These are phyloP conservation scores for Apophysomyces variabilis DNA, from an alignment of 371 early-diverging fungal species.

Conservation along the genomic window DNA sequence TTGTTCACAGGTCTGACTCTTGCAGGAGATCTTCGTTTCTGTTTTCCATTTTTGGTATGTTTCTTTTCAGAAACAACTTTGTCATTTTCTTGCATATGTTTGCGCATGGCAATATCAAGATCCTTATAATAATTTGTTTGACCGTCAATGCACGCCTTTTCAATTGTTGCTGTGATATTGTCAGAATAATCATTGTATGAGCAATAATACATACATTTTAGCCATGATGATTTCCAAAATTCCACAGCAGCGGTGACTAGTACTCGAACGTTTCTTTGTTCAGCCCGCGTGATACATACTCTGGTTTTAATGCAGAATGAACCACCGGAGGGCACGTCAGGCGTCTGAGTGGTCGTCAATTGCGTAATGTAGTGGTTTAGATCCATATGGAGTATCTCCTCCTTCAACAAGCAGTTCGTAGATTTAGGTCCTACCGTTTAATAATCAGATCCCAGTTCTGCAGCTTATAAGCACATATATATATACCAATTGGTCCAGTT, in stretches of 20 bases:
- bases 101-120: constrained; percentile 49
- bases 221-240: constrained; percentile 74
- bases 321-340: constrained; percentile 84
- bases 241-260: constrained; percentile 71
- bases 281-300: constrained; percentile 82
- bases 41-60: constrained; percentile 10
- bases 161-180: constrained; percentile 46
- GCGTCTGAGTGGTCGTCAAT: constrained; percentile 72
- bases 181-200: background rate
- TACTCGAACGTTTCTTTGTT: constrained; percentile 59
- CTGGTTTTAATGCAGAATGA: constrained; percentile 76
- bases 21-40: constrained; percentile 15
- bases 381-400: constrained; percentile 60
- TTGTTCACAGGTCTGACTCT: background rate
- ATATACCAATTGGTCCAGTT: constrained; percentile 38
- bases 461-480: no score
- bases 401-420: constrained; percentile 67
- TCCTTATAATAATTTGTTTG: constrained; percentile 61
- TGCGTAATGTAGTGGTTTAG: constrained; percentile 58
- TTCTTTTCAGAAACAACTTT: constrained; percentile 9
- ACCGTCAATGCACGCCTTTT: constrained; percentile 69
- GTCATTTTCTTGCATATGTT: constrained; percentile 17
- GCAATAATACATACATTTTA: constrained; percentile 60
- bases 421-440: constrained; percentile 65
- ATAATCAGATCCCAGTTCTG: background rate